phyloP scores from a whole-genome alignment of 2,329 filamentous ascomycete genomes.

The Huntiella omanensis region DNA sequence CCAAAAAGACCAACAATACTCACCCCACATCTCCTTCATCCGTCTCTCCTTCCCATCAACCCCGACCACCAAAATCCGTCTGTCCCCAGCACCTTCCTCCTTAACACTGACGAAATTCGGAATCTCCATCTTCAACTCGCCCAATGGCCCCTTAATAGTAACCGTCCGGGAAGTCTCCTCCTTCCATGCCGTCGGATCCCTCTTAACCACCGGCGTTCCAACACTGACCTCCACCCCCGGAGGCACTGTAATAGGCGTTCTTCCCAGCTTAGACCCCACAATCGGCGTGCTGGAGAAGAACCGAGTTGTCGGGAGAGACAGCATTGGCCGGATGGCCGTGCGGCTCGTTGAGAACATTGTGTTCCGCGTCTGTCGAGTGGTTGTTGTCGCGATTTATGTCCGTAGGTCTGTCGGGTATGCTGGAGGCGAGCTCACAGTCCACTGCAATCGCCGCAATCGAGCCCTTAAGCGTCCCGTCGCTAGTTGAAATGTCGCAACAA shows the following conservation, averaged over 20 bases:
- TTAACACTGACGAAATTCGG: conserved; percentile 58
- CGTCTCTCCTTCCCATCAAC: conserved; percentile 52
- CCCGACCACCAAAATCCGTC: conserved; percentile 45
- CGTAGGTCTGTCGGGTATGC: neutral
- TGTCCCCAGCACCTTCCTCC: conserved; percentile 40
- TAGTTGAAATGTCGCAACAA: too few relatives aligned
- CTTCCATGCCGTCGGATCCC: conserved; percentile 39
- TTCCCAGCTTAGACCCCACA: conserved; percentile 66
- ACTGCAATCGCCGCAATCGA: too few relatives aligned
- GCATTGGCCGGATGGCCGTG: neutral
- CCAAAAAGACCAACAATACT: conserved; percentile 13
- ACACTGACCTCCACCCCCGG: conserved; percentile 63
- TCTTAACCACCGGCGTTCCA: conserved; percentile 38
- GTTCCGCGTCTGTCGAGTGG: neutral
- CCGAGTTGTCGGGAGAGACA: neutral
- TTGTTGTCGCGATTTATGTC: conserved; percentile 2
- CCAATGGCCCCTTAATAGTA: conserved; percentile 64
- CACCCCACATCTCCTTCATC: conserved; percentile 95
- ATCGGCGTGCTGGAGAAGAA: conserved; percentile 52
- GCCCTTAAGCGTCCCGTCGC: too few relatives aligned
- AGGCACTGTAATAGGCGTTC: conserved; percentile 61
- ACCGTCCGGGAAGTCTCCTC: conserved; percentile 46
- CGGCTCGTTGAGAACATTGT: neutral
- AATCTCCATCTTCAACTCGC: conserved; percentile 59
- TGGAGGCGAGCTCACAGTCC: too few relatives aligned